These are phyloP conservation scores for Trichosanthes truncata DNA, from an alignment of 306 rosid genomes.

Conservation along the genomic window DNA sequence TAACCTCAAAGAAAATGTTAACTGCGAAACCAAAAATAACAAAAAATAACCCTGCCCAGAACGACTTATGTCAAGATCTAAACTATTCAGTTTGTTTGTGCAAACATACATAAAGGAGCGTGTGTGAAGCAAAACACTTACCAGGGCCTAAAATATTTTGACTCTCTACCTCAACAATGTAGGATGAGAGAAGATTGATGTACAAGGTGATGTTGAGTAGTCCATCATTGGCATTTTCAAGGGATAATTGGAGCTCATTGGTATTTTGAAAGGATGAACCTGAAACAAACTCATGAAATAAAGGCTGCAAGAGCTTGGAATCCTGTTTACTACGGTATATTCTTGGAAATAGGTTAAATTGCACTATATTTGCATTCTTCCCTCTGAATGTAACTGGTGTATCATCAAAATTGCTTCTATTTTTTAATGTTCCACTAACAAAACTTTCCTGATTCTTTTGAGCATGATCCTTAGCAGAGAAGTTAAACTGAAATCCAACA, in stretches of 20 bases:
- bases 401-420: constrained; percentile 56
- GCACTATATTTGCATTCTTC: constrained; percentile 49
- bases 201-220: constrained; percentile 64
- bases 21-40: not conserved
- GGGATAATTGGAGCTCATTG: constrained; percentile 60
- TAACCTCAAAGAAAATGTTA: not conserved
- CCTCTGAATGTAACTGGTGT: constrained; percentile 89
- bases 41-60: not conserved
- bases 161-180: constrained; percentile 69
- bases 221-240: constrained; percentile 66
- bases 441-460: constrained; percentile 49
- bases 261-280: constrained; percentile 65
- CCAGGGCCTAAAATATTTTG: constrained; percentile 80
- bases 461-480: constrained; percentile 41
- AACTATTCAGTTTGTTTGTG: not conserved
- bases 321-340: constrained; percentile 54
- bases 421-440: constrained; percentile 65
- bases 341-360: constrained; percentile 73
- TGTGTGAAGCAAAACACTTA: constrained; percentile 28
- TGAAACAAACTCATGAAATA: constrained; percentile 84
- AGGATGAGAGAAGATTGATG: constrained; percentile 74
- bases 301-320: constrained; percentile 81
- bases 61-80: not conserved
- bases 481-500: constrained; percentile 88
- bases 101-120: not conserved